These are phyloP conservation scores for Penicillium sp. DNA, from an alignment of 2,329 filamentous ascomycete genomes.

Conservation along the genomic window DNA sequence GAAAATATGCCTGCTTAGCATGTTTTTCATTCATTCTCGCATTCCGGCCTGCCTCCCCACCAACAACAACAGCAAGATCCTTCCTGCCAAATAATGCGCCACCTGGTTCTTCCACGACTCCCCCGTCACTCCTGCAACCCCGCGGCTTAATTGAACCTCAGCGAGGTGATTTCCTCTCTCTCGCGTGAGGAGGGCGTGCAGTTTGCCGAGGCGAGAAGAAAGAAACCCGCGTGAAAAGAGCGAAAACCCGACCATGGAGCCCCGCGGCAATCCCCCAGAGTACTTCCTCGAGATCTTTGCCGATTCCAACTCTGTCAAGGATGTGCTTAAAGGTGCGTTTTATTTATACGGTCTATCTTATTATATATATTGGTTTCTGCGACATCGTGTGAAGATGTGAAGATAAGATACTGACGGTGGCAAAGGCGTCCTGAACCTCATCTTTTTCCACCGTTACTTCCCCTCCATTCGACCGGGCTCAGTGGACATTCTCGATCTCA, in stretches of 20 bases:
- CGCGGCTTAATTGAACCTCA: conserved; percentile 19
- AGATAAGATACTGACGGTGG: neutral
- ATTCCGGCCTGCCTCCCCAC: neutral
- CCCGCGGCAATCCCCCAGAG: conserved; percentile 66
- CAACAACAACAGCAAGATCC: conserved; percentile 3
- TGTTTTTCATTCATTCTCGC: neutral
- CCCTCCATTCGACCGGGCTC: conserved; percentile 76
- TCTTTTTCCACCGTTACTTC: conserved; percentile 99
- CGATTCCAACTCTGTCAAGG: conserved; percentile 82
- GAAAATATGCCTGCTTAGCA: neutral
- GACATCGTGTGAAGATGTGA: neutral
- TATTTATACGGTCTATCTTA: conserved; percentile 1
- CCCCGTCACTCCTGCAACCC: neutral
- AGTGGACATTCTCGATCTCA: conserved; percentile 85
- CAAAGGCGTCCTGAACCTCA: conserved; percentile 84
- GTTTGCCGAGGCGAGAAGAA: conserved; percentile 1
- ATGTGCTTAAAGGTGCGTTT: conserved; percentile 79
- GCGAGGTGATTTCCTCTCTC: conserved; percentile 16
- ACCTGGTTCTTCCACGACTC: conserved; percentile 7
- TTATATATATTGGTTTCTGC: too few species aligned
- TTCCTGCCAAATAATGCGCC: conserved; percentile 1
- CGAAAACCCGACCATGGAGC: conserved; percentile 52
- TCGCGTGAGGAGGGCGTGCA: conserved; percentile 8
- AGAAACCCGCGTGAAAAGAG: neutral
- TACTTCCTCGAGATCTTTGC: conserved; percentile 93